Base-by-base conservation (phyloP, 495 filamentous ascomycete species). In the Penicillium subrubescens region DNA sequence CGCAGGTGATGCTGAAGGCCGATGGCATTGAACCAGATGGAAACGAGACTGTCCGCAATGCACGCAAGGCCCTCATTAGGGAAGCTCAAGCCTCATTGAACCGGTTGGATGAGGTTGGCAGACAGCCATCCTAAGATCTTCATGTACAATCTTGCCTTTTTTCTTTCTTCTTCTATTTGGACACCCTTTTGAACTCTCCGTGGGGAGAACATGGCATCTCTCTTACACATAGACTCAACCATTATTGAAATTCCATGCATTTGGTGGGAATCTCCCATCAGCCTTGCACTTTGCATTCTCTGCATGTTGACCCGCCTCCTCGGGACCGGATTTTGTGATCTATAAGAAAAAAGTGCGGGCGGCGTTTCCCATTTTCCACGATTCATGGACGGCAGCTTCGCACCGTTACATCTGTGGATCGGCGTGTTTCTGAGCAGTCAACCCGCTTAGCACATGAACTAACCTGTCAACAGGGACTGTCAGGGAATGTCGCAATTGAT, bases 1-100 rank as follows among this genome's bases (percentile, higher is more conserved):
- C 87, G 56, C 91, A 97, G 72, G 84, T 94, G 8, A 65, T 97
- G 61, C 67, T 99, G 68, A 97, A 96, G 77, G 81, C 94, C 29
- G 94, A 97, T 79, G 89, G 83, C 15, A 88, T 97, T 29, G 92
- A 94, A 60, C 89, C 87, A 3, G 85, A 89, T 21, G 87, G 86
- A 7, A 84, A 94, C 67, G 81, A 75, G 21, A 85, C 84, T 10
- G 84, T 86, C 41, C 84, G 94, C 50, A 80, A 78, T 50, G 84
- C 82, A 68, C 83, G 94, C 69, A 90, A 89, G 73, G 90, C 89
- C 8, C 77, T 97, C 29, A 91, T 97, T 48, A 87, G 80, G 63
- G 87, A 93, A 70, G 87, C 89, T 6, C 92, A 96, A 73, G 82
- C 73, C 17, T 72, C 85, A 12, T 73, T 96, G 57, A 87, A 82